Base-by-base conservation (phyloP, 2,329 filamentous ascomycete genomes). In the Podosphaera aphanis region DNA sequence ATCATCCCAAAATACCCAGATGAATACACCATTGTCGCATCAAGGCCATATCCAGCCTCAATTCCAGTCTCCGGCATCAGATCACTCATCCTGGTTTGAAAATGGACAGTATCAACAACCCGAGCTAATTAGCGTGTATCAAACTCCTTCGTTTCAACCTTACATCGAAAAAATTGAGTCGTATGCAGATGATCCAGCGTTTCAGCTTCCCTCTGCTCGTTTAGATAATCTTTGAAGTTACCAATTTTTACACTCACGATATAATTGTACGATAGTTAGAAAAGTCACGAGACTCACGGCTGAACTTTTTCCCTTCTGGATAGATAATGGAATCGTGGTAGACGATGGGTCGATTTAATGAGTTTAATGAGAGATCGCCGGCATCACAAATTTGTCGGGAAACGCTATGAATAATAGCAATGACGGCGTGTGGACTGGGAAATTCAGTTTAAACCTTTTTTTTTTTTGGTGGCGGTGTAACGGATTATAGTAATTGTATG, bases 171-270 rank as follows among this genome's bases (percentile, higher is more conserved):
- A 77, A 61, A 60, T 71, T 20, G 72, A 75, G 51, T 43, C 51
- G 1, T 73, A 66, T 15, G 18, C 37, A 47, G 70, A 71, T 36
- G 71, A 75, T 49, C 64, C 68, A 18, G 64, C 66, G 8, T 66
- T 75, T 61, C 71, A 73, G 58, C 64, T 77, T 59, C 73, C 73
- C 10, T 74, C 70, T 55, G 68, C 65, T 37, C 63, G 73, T 44
- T 67, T 77, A 50, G 70, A 73, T 51, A 68, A 62, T 49, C 63
- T 77, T 61, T 75, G 61, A 64, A n/a, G 18, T 19, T n/a, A 33
- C 11, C n/a, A 15, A 18, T 25, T 20, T 10, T 2, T 21, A 10
- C 8, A 35, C 11, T 3, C 39, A 20, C 21, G n/a, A 42, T 27
- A n/a, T 13, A 11, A 6, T 11, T 13, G 29, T 33, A 11, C 5